phyloP scores from a whole-genome alignment of 108 stramenopile genomes.

The Pseudonitzschia multiseries region DNA sequence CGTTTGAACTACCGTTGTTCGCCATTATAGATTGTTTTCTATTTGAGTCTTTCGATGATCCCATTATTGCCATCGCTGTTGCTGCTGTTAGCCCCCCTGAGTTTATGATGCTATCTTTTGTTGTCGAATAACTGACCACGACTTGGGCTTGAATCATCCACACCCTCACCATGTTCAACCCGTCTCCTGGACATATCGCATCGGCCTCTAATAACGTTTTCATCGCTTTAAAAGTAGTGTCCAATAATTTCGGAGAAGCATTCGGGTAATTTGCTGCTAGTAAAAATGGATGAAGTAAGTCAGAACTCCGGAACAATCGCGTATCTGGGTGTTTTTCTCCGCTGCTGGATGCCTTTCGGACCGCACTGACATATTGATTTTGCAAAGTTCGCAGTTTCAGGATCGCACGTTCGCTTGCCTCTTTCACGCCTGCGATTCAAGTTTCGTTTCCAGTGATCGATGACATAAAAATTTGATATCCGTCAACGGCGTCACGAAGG shows the following conservation, averaged over 20 bases:
- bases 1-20: conserved; percentile 1
- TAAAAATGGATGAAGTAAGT: conserved; percentile 81
- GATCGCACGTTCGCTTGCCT: conserved; percentile 84
- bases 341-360: conserved; percentile 58
- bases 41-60: conserved; percentile 8
- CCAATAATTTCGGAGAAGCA: conserved; percentile 56
- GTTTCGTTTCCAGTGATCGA: background rate
- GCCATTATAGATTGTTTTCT: conserved; percentile 2
- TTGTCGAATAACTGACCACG: conserved; percentile 35
- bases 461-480: conserved; percentile 1
- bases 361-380: conserved; percentile 75
- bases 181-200: conserved; percentile 78
- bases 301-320: conserved; percentile 70
- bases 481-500: background rate
- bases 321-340: conserved; percentile 72
- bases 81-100: background rate
- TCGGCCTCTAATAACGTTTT: conserved; percentile 70
- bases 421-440: conserved; percentile 62
- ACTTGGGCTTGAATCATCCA: conserved; percentile 80
- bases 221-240: conserved; percentile 70
- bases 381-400: conserved; percentile 73
- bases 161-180: conserved; percentile 68
- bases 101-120: conserved; percentile 7
- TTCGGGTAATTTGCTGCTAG: conserved; percentile 83
- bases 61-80: background rate